These are phyloP conservation scores for Albifimbria verrucaria DNA, from an alignment of 2,329 filamentous ascomycete genomes.

Conservation along the genomic window DNA sequence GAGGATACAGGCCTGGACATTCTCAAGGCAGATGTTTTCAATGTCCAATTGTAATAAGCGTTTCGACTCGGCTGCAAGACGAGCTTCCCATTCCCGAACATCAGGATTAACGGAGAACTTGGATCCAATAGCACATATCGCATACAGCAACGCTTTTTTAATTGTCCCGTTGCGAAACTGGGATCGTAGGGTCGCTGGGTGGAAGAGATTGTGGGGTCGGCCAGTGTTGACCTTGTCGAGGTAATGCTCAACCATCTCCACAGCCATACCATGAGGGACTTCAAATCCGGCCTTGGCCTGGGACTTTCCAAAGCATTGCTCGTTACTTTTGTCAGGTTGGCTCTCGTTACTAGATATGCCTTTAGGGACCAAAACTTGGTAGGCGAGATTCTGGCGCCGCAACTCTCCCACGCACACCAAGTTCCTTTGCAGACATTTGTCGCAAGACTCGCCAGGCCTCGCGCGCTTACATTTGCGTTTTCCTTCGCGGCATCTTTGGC, in stretches of 20 bases:
- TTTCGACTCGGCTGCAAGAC: conserved; percentile 5
- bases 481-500: conserved; percentile 9
- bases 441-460: conserved; percentile 6
- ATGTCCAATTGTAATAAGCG: conserved; percentile 5
- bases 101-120: conserved; percentile 3
- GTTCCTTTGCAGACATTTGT: not conserved
- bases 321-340: conserved; percentile 1
- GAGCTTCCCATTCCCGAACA: not conserved
- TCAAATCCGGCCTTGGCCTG: not conserved
- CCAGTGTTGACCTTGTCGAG: conserved; percentile 10
- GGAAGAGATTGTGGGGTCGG: conserved; percentile 11
- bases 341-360: too few relatives aligned
- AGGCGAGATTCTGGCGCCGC: not conserved
- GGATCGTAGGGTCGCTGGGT: conserved; percentile 4
- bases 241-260: conserved; percentile 8
- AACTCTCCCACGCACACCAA: not conserved
- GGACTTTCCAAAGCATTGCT: not conserved
- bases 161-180: not conserved
- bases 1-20: conserved; percentile 10
- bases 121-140: conserved; percentile 9
- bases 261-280: not conserved
- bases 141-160: conserved; percentile 5
- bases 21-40: conserved; percentile 11
- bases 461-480: conserved; percentile 10
- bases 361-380: too few relatives aligned